Evolutionary conservation across 805 yeast genomes (phyloP).

Genomic region (Barnettozyma sucrosica): DNA sequence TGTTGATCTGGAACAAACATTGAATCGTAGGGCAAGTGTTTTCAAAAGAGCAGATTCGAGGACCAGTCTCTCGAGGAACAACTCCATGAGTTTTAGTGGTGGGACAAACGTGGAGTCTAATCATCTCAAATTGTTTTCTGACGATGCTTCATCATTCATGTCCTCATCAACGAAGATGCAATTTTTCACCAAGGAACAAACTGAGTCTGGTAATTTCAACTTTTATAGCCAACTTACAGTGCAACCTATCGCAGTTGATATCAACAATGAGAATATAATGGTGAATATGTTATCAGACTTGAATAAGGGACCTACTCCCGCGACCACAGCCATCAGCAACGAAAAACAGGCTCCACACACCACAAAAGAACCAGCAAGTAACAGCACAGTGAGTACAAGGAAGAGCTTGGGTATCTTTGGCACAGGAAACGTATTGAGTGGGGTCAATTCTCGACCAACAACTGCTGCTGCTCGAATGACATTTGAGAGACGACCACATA

Average conservation of each 20-base stretch:
- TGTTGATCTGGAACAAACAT: background rate
- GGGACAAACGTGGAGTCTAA: background rate
- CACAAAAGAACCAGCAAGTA: background rate
- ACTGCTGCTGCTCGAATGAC: background rate
- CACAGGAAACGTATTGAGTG: background rate
- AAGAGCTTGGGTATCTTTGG: background rate
- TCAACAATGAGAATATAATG: conserved; percentile 5
- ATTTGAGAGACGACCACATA: background rate
- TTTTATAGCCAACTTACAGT: conserved; percentile 3
- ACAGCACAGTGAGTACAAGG: background rate
- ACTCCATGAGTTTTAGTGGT: background rate
- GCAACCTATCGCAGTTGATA: background rate
- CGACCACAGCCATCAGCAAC: too few relatives aligned
- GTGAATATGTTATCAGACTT: background rate
- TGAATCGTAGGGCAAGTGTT: background rate
- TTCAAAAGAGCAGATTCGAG: background rate
- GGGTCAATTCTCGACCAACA: background rate
- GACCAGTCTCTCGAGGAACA: background rate
- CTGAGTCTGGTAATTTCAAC: conserved; percentile 1
- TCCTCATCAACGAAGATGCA: background rate
- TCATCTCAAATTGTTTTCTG: background rate
- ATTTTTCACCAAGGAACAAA: background rate
- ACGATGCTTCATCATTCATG: conserved; percentile 2
- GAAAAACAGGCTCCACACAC: background rate
- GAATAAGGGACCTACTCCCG: background rate